Percentiles rank a stretch among this genome's conserved stretches.
These are phyloP conservation scores for Gyrodon lividus DNA, from an alignment of 768 basidiomycete genomes.

Conservation along the genomic window DNA sequence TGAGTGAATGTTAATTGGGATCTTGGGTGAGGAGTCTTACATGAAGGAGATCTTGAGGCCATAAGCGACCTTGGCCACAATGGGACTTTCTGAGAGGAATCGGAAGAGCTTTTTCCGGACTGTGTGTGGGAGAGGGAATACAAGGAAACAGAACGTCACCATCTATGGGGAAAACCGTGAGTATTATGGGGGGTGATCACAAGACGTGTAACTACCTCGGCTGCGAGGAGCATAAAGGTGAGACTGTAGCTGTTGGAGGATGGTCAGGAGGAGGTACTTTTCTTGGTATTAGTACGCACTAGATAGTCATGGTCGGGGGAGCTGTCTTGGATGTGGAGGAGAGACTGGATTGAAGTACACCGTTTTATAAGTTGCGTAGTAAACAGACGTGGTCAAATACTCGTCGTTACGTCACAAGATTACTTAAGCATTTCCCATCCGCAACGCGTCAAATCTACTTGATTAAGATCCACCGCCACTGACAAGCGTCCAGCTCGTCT, in stretches of 20 bases:
- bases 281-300: slow-evolving; percentile 28
- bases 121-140: slow-evolving; percentile 79
- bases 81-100: slow-evolving; percentile 65
- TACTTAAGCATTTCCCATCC: slow-evolving; percentile 33
- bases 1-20: slow-evolving; percentile 2
- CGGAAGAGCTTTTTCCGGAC: slow-evolving; percentile 68
- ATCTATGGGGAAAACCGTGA: slow-evolving; percentile 43
- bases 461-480: slow-evolving; percentile 4
- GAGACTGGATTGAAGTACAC: too few relatives aligned
- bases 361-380: slow-evolving; percentile 3
- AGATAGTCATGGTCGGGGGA: slow-evolving; percentile 47
- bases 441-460: slow-evolving; percentile 13
- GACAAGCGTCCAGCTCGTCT: neutral
- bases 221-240: slow-evolving; percentile 77
- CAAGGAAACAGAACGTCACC: slow-evolving; percentile 81
- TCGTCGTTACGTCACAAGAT: slow-evolving; percentile 28
- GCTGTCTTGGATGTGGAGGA: neutral
- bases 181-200: neutral
- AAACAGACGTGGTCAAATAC: slow-evolving; percentile 16
- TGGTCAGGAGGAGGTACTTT: slow-evolving; percentile 2
- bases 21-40: slow-evolving; percentile 40
- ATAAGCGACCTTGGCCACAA: slow-evolving; percentile 85
- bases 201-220: slow-evolving; percentile 61
- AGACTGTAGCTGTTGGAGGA: slow-evolving; percentile 59
- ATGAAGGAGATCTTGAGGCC: slow-evolving; percentile 94